These are phyloP conservation scores for Fragilariopsis cylindrus DNA, from an alignment of 108 stramenopile species.

Conservation along the genomic window DNA sequence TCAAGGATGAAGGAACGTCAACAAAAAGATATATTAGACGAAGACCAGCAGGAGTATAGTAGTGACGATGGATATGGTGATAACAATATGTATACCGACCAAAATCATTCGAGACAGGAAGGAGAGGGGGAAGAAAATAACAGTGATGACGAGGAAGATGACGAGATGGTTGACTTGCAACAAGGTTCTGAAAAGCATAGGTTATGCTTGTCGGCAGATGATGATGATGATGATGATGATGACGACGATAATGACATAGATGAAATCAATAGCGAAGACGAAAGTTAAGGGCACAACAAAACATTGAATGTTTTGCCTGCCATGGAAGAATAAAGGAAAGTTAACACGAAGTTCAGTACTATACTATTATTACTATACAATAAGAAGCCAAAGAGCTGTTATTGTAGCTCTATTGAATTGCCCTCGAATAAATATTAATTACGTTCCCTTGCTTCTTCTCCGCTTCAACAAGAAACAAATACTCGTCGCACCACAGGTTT, in stretches of 20 bases:
- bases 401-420: no score
- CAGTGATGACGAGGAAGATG: conserved; percentile 18
- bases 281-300: neutral
- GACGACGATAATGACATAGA: neutral
- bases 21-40: neutral
- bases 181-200: neutral
- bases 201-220: neutral
- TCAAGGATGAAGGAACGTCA: neutral
- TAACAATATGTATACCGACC: neutral
- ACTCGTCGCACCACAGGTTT: no score
- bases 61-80: neutral
- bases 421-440: no score
- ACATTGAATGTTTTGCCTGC: neutral
- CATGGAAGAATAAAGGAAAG: no score
- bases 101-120: neutral
- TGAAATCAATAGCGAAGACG: neutral
- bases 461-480: no score
- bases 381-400: no score
- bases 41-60: neutral
- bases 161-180: conserved; percentile 29
- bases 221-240: neutral
- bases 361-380: no score
- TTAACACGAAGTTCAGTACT: no score
- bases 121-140: neutral
- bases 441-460: no score